These are phyloP conservation scores for Fraxinus americana DNA, from an alignment of 257 asterid genomes.

Conservation along the genomic window DNA sequence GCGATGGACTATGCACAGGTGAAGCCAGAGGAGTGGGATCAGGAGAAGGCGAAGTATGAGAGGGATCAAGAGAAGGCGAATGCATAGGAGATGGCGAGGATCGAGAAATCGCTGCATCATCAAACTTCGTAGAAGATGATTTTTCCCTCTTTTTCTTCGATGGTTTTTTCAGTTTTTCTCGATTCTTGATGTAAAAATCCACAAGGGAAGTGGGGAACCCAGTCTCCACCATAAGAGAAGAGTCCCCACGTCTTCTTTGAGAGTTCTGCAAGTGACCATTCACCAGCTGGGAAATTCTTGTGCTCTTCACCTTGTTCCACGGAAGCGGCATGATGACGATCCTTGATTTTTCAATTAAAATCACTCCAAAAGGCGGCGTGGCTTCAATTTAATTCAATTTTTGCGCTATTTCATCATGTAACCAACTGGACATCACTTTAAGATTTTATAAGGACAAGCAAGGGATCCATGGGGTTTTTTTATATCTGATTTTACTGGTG, in stretches of 20 bases:
- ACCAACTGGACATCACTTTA: background rate
- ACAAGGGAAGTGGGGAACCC: slow-evolving; percentile 84
- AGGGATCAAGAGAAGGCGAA: slow-evolving; percentile 18
- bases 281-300: slow-evolving; percentile 54
- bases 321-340: slow-evolving; percentile 54
- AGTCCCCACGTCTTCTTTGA: slow-evolving; percentile 62
- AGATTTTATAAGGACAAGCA: background rate
- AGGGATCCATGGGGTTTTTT: background rate
- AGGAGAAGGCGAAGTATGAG: slow-evolving; percentile 11
- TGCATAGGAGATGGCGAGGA: slow-evolving; percentile 16
- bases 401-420: background rate
- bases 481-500: background rate
- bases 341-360: background rate
- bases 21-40: background rate
- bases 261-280: slow-evolving; percentile 61
- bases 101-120: slow-evolving; percentile 13
- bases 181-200: slow-evolving; percentile 78
- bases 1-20: background rate
- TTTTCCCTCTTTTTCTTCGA: slow-evolving; percentile 41
- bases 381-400: background rate
- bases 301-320: slow-evolving; percentile 67
- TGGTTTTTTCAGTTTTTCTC: slow-evolving; percentile 51
- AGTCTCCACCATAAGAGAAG: slow-evolving; percentile 75
- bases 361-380: background rate
- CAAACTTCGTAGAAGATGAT: background rate